Evolutionary conservation across 2,329 filamentous ascomycete genomes (phyloP).

Genomic region (Malbranchea zuffiana): DNA sequence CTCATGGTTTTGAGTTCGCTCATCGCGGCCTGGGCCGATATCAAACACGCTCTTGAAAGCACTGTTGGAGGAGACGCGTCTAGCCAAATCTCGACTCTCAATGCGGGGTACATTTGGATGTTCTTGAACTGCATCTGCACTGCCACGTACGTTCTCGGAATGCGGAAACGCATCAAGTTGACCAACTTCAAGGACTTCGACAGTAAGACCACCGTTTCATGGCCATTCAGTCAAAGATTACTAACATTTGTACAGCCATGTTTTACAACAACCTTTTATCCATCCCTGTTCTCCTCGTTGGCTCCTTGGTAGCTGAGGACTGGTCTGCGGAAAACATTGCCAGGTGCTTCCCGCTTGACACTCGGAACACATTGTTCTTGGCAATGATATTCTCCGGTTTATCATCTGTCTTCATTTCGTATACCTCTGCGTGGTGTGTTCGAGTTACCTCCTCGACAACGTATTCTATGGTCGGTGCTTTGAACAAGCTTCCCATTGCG

Average conservation of each 20-base stretch:
- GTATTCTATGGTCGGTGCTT: constrained; percentile 94
- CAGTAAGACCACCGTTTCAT: constrained; percentile 52
- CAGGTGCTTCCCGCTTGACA: constrained; percentile 77
- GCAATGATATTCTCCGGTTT: constrained; percentile 93
- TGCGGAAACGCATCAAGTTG: constrained; percentile 98
- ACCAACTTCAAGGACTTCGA: constrained; percentile 99
- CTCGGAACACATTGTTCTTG: constrained; percentile 66
- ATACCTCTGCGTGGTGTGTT: constrained; percentile 97
- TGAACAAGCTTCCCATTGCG: constrained; percentile 97
- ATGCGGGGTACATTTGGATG: constrained; percentile 97
- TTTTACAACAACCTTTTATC: constrained; percentile 99
- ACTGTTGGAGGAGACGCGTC: constrained; percentile 53
- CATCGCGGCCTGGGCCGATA: constrained; percentile 94
- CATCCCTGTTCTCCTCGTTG: constrained; percentile 77
- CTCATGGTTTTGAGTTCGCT: constrained; percentile 93
- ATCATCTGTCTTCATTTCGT: constrained; percentile 95
- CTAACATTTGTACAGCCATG: constrained; percentile 59
- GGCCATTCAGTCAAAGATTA: neutral
- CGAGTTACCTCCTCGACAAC: constrained; percentile 95
- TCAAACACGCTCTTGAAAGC: constrained; percentile 67
- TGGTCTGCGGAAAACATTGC: constrained; percentile 78
- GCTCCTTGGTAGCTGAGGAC: constrained; percentile 76
- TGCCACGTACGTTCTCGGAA: constrained; percentile 76
- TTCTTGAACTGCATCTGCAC: constrained; percentile 91
- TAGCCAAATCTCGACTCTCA: constrained; percentile 73